Percentiles rank a stretch among this genome's conserved stretches.
These are phyloP conservation scores for Cryphonectria parasitica DNA, from an alignment of 2,329 filamentous ascomycete species.

Conservation along the genomic window DNA sequence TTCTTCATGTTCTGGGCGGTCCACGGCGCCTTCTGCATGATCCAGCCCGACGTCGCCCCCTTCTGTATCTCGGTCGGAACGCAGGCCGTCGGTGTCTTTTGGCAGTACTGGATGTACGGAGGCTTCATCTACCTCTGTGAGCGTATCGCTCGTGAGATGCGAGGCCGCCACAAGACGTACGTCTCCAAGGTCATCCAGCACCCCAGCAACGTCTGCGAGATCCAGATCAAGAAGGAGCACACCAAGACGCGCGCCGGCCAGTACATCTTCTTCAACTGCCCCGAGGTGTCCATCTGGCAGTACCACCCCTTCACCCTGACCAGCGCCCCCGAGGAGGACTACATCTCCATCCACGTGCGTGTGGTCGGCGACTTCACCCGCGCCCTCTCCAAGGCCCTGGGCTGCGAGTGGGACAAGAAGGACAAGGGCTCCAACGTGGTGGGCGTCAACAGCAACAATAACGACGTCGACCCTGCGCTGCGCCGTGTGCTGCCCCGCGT, in stretches of 20 bases:
- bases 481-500: slow-evolving; percentile 76
- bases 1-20: slow-evolving; percentile 94
- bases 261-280: slow-evolving; percentile 89
- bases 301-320: slow-evolving; percentile 88
- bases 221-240: slow-evolving; percentile 89
- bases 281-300: slow-evolving; percentile 84
- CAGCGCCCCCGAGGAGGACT: slow-evolving; percentile 86
- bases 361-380: slow-evolving; percentile 83
- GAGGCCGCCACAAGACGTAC: slow-evolving; percentile 81
- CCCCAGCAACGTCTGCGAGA: slow-evolving; percentile 85
- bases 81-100: slow-evolving; percentile 75
- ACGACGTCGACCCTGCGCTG: slow-evolving; percentile 70
- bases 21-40: slow-evolving; percentile 90
- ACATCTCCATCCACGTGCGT: slow-evolving; percentile 85
- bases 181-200: slow-evolving; percentile 90
- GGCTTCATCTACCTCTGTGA: slow-evolving; percentile 82
- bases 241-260: slow-evolving; percentile 81
- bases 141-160: slow-evolving; percentile 75
- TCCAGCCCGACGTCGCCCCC: slow-evolving; percentile 79
- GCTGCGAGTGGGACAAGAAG: slow-evolving; percentile 72
- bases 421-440: slow-evolving; percentile 68
- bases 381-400: slow-evolving; percentile 69
- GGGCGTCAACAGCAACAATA: slow-evolving; percentile 62
- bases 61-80: slow-evolving; percentile 73
- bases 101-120: slow-evolving; percentile 86